phyloP scores from a whole-genome alignment of 768 basidiomycete genomes.

The Mycena metata region DNA sequence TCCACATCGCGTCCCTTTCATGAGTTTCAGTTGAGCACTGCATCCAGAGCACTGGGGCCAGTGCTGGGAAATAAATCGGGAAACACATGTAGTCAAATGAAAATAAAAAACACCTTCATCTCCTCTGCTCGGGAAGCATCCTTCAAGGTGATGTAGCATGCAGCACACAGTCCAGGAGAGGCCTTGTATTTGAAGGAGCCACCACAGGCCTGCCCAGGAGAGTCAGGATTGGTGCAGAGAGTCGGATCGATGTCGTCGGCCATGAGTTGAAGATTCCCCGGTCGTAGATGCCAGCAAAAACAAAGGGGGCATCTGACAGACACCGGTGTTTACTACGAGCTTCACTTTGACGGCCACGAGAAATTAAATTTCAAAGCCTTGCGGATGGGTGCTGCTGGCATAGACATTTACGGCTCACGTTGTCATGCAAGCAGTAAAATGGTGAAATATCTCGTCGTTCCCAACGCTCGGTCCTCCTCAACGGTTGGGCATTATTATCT shows the following conservation, averaged over 20 bases:
- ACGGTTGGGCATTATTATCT: no score
- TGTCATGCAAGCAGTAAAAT: no score
- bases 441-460: no score
- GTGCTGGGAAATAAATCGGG: background rate
- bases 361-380: no score
- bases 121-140: conserved; percentile 2
- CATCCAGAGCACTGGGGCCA: conserved; percentile 22
- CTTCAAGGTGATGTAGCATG: conserved; percentile 6
- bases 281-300: no score
- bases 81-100: background rate
- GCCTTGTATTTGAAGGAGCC: background rate
- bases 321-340: no score
- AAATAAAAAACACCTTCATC: conserved; percentile 12
- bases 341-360: no score
- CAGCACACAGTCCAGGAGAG: conserved; percentile 15
- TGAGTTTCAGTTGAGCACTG: conserved; percentile 1
- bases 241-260: conserved; percentile 16
- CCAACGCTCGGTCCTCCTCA: no score
- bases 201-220: conserved; percentile 10
- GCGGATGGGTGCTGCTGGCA: no score
- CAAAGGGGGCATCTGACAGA: no score
- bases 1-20: conserved; percentile 18
- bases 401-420: no score
- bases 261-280: no score
- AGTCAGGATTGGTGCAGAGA: conserved; percentile 5